A percentile compares a stretch with the other conserved stretches of the same genome.
Conservation (phyloP, 768 basidiomycete genomes). For the Hericium rajendrae region DNA sequence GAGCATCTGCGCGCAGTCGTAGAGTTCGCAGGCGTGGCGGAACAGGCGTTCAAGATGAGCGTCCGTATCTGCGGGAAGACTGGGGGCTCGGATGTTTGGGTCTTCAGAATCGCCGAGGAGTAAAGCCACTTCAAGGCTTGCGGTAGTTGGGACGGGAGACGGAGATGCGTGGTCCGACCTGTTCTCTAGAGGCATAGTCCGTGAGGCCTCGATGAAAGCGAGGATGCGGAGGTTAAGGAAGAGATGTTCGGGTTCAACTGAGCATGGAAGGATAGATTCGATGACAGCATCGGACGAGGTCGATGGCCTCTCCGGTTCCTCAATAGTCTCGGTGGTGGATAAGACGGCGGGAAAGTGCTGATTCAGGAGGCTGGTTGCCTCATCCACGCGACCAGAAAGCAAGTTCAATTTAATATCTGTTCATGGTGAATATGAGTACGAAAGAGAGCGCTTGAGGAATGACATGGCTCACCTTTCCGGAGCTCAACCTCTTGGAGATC, state of each 20-base stretch:
- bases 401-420: conserved; percentile 64
- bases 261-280: conserved; percentile 47
- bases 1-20: conserved; percentile 50
- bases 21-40: conserved; percentile 55
- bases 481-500: conserved; percentile 6
- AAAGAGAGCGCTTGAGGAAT: not conserved
- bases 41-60: conserved; percentile 44
- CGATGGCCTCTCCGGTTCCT: conserved; percentile 5
- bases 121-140: conserved; percentile 4
- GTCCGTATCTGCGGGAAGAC: conserved; percentile 19
- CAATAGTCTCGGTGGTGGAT: conserved; percentile 6
- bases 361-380: conserved; percentile 58
- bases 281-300: conserved; percentile 24
- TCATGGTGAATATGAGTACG: not conserved
- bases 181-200: conserved; percentile 55
- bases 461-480: conserved; percentile 3
- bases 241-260: conserved; percentile 67
- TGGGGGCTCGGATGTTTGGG: conserved; percentile 19
- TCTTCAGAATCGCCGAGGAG: conserved; percentile 7
- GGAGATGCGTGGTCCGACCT: too few species aligned
- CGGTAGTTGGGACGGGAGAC: conserved; percentile 15
- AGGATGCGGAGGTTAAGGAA: conserved; percentile 80
- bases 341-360: conserved; percentile 71
- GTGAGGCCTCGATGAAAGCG: conserved; percentile 78
- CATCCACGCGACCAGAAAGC: conserved; percentile 65